Evolutionary conservation across 1,284 basidiomycete species (phyloP), one percentile per base, ranked within the genome.

Genomic region (Trametes polyzona): DNA sequence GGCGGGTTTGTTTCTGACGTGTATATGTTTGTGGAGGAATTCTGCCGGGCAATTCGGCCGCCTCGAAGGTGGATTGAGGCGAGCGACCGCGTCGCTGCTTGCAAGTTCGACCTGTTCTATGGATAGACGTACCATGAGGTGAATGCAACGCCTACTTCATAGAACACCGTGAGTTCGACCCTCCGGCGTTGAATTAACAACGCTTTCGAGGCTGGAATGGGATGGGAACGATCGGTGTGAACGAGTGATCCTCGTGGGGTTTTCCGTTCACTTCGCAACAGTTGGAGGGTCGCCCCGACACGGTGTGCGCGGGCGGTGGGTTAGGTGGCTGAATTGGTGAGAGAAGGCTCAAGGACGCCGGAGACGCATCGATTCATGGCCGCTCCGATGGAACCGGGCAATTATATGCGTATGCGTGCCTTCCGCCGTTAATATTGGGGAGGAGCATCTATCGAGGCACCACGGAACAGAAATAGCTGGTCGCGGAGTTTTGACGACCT

Each of bases 321-420:
- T n/a, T n/a, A n/a, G n/a, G n/a, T n/a, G n/a, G n/a, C n/a, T n/a
- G n/a, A n/a, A n/a, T 27, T 12, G 23, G 12, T 16, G 11, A 41
- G 16, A n/a, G n/a, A n/a, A n/a, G n/a, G n/a, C n/a, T n/a, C n/a
- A n/a, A n/a, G n/a, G n/a, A n/a, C n/a, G n/a, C n/a, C n/a, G n/a
- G n/a, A n/a, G n/a, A n/a, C n/a, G n/a, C n/a, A n/a, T n/a, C n/a
- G n/a, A n/a, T n/a, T n/a, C n/a, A n/a, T n/a, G 4, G 3, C 19
- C 19, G 35, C 35, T 48, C 47, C 47, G 47, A 48, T n/a, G 24
- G 24, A 27, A 7, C 26, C 47, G 47, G 47, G 24, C 26, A 17
- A 39, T 48, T 48, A 48, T 48, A 33, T 21, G 47, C 47, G 26
- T 26, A 27, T 29, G 35, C 47, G 47, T 39, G 47, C 36, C 35